A percentile compares a stretch with the other conserved stretches of the same genome.
phyloP scores from a whole-genome alignment of 225 moss, liverwort and hornwort genomes.

The Pseudoscleropodium purum region DNA sequence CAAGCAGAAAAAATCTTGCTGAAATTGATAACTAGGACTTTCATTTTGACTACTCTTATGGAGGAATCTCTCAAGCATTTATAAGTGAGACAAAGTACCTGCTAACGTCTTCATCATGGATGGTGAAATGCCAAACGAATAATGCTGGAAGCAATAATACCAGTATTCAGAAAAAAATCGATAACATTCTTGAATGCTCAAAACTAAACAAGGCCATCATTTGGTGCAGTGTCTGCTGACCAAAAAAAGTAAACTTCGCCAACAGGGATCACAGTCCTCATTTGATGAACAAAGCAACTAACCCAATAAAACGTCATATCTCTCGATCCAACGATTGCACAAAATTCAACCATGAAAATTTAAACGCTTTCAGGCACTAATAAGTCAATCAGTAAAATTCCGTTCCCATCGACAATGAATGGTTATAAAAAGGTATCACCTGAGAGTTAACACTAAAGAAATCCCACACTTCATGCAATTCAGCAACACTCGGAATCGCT shows the following conservation, averaged over 20 bases:
- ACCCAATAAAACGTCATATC: background rate
- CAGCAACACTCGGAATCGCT: constrained; percentile 67
- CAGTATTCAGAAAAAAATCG: background rate
- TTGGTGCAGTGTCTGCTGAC: background rate
- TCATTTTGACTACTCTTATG: background rate
- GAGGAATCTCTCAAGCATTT: background rate
- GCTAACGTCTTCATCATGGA: constrained; percentile 85
- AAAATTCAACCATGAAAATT: background rate
- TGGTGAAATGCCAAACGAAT: constrained; percentile 59
- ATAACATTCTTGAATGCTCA: background rate
- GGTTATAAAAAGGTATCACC: constrained; percentile 9
- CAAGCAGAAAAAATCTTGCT: background rate
- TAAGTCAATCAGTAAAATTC: background rate
- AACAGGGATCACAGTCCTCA: background rate
- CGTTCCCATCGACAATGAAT: background rate
- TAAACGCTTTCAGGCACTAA: background rate
- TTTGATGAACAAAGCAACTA: background rate
- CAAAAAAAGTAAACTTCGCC: background rate
- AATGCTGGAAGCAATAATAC: constrained; percentile 32
- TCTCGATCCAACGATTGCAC: background rate
- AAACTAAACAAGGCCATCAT: background rate
- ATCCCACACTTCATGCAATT: constrained; percentile 84
- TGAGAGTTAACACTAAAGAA: constrained; percentile 79
- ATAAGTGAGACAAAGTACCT: constrained; percentile 12
- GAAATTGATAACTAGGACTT: background rate